A percentile compares a stretch with the other conserved stretches of the same genome.
These are phyloP conservation scores for Filobasidium wieringae DNA, from an alignment of 768 basidiomycete genomes.

Conservation along the genomic window DNA sequence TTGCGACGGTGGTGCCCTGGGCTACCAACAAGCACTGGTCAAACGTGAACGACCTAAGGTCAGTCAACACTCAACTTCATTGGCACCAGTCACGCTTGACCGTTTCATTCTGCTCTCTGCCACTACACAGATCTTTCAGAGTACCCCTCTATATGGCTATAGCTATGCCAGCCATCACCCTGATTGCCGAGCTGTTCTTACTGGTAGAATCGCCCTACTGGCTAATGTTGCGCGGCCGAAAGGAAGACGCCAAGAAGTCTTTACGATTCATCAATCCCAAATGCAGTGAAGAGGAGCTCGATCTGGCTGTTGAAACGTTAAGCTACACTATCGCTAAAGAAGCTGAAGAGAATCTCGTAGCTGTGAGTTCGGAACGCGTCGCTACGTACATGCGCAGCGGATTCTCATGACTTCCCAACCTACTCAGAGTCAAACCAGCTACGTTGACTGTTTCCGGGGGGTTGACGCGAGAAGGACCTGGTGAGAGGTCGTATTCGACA, in stretches of 20 bases:
- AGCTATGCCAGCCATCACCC: slow-evolving; percentile 12
- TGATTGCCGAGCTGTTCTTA: slow-evolving; percentile 13
- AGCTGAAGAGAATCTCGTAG: not conserved
- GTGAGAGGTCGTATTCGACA: too few species aligned
- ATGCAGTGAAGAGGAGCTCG: slow-evolving; percentile 1
- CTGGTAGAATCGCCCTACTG: slow-evolving; percentile 21
- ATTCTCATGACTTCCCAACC: not conserved
- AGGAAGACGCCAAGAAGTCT: slow-evolving; percentile 3
- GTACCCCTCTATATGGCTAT: slow-evolving; percentile 18
- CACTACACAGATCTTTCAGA: slow-evolving; percentile 4
- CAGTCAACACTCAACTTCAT: not conserved
- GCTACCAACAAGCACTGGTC: slow-evolving; percentile 7
- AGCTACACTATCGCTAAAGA: slow-evolving; percentile 17
- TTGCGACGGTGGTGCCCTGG: slow-evolving; percentile 13
- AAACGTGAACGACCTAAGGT: slow-evolving; percentile 2
- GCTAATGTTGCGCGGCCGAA: slow-evolving; percentile 13
- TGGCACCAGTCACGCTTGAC: too few species aligned
- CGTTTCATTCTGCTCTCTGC: too few species aligned
- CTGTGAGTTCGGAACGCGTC: not conserved
- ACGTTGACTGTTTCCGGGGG: slow-evolving; percentile 16
- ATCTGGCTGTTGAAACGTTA: not conserved
- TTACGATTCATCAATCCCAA: slow-evolving; percentile 1
- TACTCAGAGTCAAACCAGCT: not conserved
- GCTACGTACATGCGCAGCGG: not conserved
- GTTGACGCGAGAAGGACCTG: slow-evolving; percentile 15